Conservation (phyloP, 345 rosid species). For the Linum trigynum region DNA sequence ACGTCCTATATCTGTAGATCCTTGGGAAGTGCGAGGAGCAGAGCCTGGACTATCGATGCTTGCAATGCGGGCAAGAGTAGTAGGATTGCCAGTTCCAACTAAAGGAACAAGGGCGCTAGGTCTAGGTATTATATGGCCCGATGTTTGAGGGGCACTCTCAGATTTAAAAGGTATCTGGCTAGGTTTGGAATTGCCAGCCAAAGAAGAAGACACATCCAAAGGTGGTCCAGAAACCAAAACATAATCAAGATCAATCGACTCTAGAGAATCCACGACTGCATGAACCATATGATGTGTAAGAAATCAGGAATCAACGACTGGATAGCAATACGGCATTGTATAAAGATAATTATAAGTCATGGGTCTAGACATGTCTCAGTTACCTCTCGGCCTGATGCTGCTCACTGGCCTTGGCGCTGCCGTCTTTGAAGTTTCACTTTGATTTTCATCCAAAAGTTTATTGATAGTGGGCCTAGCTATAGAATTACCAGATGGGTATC, state of each 20-base stretch:
- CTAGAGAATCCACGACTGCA: conserved; percentile 64
- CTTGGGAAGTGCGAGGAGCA: conserved; percentile 73
- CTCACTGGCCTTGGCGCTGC: conserved; percentile 35
- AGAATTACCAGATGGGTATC: conserved; percentile 29
- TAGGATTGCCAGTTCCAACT: conserved; percentile 33
- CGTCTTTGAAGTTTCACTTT: conserved; percentile 32
- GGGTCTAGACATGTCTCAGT: conserved; percentile 6
- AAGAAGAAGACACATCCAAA: conserved; percentile 50
- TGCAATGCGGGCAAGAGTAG: conserved; percentile 29
- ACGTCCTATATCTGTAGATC: conserved; percentile 65
- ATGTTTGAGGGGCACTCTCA: conserved; percentile 37
- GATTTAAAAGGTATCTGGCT: conserved; percentile 38
- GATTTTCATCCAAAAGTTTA: conserved; percentile 35
- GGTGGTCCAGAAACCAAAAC: conserved; percentile 86
- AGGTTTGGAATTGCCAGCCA: conserved; percentile 49
- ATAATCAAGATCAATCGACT: conserved; percentile 79
- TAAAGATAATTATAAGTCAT: conserved; percentile 11
- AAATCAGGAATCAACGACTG: not conserved
- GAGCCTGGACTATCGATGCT: conserved; percentile 56
- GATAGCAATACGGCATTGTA: conserved; percentile 1
- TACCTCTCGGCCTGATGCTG: conserved; percentile 45
- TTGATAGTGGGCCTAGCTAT: conserved; percentile 30
- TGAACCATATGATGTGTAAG: conserved; percentile 10
- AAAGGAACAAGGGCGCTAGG: conserved; percentile 67
- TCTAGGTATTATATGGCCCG: conserved; percentile 22